Percentiles rank a stretch among this genome's conserved stretches.
These are phyloP conservation scores for Flaveria linearis DNA, from an alignment of 129 eudicot species.

Conservation along the genomic window DNA sequence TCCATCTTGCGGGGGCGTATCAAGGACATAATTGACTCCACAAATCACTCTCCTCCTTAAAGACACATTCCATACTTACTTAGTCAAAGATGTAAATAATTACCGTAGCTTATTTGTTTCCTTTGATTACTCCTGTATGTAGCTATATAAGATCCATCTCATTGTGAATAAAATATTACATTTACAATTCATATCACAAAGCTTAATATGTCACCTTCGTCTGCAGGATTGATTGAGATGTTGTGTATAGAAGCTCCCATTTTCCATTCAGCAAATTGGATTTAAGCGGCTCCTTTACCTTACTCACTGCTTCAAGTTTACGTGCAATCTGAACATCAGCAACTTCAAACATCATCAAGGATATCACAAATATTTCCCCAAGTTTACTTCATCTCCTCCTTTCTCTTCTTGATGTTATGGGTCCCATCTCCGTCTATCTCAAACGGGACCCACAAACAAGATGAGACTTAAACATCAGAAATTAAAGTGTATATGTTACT, in stretches of 20 bases:
- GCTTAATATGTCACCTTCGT: conserved; percentile 37
- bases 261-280: conserved; percentile 72
- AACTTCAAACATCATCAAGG: conserved; percentile 17
- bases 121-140: too few species aligned
- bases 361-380: conserved; percentile 11
- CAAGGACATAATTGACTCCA: too few species aligned
- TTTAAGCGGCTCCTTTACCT: conserved; percentile 75
- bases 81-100: too few species aligned
- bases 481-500: background rate
- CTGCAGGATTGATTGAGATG: conserved; percentile 80
- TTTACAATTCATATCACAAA: too few species aligned
- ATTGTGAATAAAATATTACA: too few species aligned
- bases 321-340: conserved; percentile 59
- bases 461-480: background rate
- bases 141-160: too few species aligned
- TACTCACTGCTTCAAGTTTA: conserved; percentile 72
- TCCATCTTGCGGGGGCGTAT: too few species aligned
- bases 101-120: too few species aligned
- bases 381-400: background rate
- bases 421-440: too few species aligned
- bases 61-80: too few species aligned
- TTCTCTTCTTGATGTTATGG: conserved; percentile 9
- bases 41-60: too few species aligned
- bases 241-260: conserved; percentile 92
- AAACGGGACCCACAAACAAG: too few species aligned